These are phyloP conservation scores for Nemania serpens DNA, from an alignment of 2,329 filamentous ascomycete genomes.

Conservation along the genomic window DNA sequence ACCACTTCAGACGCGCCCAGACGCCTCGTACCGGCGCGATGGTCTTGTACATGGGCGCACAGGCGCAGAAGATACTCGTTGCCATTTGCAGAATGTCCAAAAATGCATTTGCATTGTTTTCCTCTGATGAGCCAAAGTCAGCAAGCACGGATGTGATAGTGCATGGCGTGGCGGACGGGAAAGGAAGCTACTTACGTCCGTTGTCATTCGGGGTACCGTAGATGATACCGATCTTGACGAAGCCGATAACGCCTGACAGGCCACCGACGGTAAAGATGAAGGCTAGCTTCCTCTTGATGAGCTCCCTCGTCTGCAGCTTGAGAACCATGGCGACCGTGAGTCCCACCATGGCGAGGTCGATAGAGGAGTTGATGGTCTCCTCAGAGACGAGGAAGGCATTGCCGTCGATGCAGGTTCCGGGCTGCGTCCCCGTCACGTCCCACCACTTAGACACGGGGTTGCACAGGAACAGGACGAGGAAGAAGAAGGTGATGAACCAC, in stretches of 20 bases:
- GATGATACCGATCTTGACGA: conserved; percentile 30
- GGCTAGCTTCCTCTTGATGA: conserved; percentile 25
- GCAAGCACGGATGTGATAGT: background rate
- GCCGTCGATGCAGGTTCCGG: conserved; percentile 19
- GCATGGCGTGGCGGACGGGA: background rate
- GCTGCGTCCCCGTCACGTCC: conserved; percentile 10
- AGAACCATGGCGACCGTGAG: conserved; percentile 27
- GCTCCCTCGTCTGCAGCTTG: conserved; percentile 14
- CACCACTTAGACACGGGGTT: conserved; percentile 25
- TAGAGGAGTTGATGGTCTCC: conserved; percentile 29
- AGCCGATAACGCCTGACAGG: conserved; percentile 30
- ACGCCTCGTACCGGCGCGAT: too few species aligned
- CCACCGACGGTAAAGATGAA: conserved; percentile 29
- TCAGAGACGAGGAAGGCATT: conserved; percentile 13
- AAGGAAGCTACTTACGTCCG: background rate
- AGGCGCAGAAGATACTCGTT: conserved; percentile 3
- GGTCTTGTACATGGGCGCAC: conserved; percentile 3
- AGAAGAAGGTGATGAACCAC: conserved; percentile 23
- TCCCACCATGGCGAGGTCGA: conserved; percentile 32
- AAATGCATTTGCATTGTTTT: conserved; percentile 1
- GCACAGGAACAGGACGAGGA: conserved; percentile 26
- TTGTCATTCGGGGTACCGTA: too few species aligned
- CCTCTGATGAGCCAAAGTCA: background rate
- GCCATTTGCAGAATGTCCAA: conserved; percentile 8
- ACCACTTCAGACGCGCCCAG: too few species aligned